phyloP scores from a whole-genome alignment of 441 rosid genomes.

The Brassica balearica region DNA sequence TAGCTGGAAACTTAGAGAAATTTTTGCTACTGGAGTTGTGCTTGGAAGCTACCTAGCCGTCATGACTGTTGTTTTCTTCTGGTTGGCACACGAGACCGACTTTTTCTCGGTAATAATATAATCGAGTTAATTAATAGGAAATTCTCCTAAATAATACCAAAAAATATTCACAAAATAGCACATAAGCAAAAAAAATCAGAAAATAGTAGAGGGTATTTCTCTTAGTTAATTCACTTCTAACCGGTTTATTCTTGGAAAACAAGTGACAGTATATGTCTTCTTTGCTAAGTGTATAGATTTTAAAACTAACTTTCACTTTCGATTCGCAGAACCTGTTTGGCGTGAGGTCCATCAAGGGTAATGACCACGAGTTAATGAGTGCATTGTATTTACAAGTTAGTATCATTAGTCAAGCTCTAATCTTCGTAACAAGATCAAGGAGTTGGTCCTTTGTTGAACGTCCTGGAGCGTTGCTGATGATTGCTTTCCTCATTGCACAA shows the following conservation, averaged over 20 bases:
- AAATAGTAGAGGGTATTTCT: too few relatives aligned
- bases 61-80: slow-evolving; percentile 62
- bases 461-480: slow-evolving; percentile 55
- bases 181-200: too few relatives aligned
- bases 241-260: too few relatives aligned
- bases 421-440: slow-evolving; percentile 59
- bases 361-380: slow-evolving; percentile 42
- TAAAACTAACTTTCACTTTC: neutral
- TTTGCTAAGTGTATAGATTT: neutral
- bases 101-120: slow-evolving; percentile 49
- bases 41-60: slow-evolving; percentile 57
- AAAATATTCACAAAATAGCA: too few relatives aligned
- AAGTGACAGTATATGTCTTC: neutral
- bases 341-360: slow-evolving; percentile 42
- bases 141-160: too few relatives aligned
- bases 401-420: slow-evolving; percentile 62
- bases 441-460: slow-evolving; percentile 61
- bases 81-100: slow-evolving; percentile 47
- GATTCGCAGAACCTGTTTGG: slow-evolving; percentile 56
- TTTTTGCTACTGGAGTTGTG: slow-evolving; percentile 51
- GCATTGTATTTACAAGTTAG: slow-evolving; percentile 62
- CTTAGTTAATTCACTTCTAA: too few relatives aligned
- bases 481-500: slow-evolving; percentile 63
- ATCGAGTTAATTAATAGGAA: neutral
- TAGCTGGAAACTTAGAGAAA: slow-evolving; percentile 43